Conservation (phyloP, 352 stramenopile genomes). For the Bremia lactucae region DNA sequence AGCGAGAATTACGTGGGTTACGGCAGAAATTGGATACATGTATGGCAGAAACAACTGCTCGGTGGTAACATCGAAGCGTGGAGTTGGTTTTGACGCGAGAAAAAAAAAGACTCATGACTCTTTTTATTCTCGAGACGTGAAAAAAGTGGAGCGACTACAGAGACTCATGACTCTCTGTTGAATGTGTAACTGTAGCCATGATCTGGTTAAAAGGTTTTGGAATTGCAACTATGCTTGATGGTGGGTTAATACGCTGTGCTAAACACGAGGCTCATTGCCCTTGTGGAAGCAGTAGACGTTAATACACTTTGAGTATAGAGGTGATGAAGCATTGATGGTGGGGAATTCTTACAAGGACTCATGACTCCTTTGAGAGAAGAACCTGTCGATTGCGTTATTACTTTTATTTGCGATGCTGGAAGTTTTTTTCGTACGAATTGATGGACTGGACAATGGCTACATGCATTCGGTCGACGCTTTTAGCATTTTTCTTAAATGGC, state of each 20-base stretch:
- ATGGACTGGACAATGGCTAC: too few relatives aligned
- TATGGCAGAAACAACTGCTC: conserved; percentile 20
- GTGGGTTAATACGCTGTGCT: conserved; percentile 4
- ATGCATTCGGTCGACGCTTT: too few relatives aligned
- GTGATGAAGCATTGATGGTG: conserved; percentile 1
- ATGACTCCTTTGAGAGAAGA: conserved; percentile 23
- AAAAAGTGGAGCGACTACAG: conserved; percentile 1
- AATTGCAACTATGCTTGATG: conserved; percentile 4
- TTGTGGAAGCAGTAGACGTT: conserved; percentile 15
- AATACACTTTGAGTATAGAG: conserved; percentile 6
- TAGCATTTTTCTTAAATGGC: too few relatives aligned
- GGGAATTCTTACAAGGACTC: conserved; percentile 17
- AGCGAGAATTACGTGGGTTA: conserved; percentile 41
- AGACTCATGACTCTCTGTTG: conserved; percentile 24
- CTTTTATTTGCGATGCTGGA: too few relatives aligned
- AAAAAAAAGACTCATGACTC: conserved; percentile 17
- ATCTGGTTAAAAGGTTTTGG: conserved; percentile 4
- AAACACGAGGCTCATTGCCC: conserved; percentile 24
- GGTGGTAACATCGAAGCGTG: conserved; percentile 8
- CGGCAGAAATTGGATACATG: conserved; percentile 53
- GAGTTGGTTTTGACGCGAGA: neutral
- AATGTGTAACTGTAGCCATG: neutral
- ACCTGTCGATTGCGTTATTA: too few relatives aligned
- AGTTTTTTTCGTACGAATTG: too few relatives aligned
- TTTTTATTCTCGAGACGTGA: neutral